Conservation (phyloP, 2,329 filamentous ascomycete species). For the Thyridium curvatum region DNA sequence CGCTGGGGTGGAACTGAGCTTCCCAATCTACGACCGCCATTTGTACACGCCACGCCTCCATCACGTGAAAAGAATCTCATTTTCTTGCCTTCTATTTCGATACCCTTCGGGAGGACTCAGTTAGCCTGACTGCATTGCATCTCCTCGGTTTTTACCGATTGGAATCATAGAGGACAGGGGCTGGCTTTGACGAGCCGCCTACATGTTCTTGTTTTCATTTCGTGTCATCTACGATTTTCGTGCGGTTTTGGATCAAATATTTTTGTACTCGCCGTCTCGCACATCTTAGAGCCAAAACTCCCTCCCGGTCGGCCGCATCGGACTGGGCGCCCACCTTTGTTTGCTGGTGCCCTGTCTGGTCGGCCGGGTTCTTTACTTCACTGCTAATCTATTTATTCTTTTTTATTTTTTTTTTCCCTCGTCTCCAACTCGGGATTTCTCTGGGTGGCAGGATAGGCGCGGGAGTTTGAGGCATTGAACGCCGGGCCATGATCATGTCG, state of each 20-base stretch:
- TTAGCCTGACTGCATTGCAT: conserved; percentile 14
- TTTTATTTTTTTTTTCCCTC: conserved; percentile 1
- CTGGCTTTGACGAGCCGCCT: neutral
- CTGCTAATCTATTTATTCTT: conserved; percentile 9
- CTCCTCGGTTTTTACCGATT: conserved; percentile 18
- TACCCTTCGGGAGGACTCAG: conserved; percentile 33
- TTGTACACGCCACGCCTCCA: conserved; percentile 9
- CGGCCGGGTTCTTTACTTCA: too few relatives aligned
- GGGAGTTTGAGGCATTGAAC: too few relatives aligned
- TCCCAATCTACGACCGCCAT: conserved; percentile 11
- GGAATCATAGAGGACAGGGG: conserved; percentile 7
- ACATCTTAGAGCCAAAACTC: too few relatives aligned
- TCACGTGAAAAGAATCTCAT: conserved; percentile 14
- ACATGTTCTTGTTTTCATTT: conserved; percentile 6
- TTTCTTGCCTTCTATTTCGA: conserved; percentile 24
- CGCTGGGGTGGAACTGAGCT: conserved; percentile 84
- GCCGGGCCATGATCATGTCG: too few relatives aligned
- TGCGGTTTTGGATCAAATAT: neutral
- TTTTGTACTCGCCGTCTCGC: neutral
- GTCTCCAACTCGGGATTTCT: neutral
- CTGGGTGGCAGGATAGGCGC: too few relatives aligned
- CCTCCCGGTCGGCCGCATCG: too few relatives aligned
- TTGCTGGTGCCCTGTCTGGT: too few relatives aligned
- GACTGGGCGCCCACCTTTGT: too few relatives aligned
- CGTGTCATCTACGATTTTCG: conserved; percentile 8